These are phyloP conservation scores for Mortierella sp. DNA, from an alignment of 371 early-diverging fungal genomes.

Conservation along the genomic window DNA sequence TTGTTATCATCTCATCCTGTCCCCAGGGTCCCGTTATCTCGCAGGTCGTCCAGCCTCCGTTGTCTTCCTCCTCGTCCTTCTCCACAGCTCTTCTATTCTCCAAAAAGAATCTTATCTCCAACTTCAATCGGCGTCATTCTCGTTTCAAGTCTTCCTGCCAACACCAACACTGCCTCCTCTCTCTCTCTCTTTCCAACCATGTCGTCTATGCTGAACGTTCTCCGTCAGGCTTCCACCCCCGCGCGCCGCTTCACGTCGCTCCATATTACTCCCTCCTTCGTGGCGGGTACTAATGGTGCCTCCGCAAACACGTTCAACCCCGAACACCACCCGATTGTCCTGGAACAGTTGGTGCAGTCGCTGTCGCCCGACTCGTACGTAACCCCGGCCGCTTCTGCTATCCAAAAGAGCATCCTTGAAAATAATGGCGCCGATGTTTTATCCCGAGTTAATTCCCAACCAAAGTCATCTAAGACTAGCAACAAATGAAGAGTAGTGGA, in stretches of 20 bases:
- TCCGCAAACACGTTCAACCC: conserved; percentile 37
- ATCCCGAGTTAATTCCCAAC: not conserved
- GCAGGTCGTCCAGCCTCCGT: not conserved
- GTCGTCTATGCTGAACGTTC: conserved; percentile 56
- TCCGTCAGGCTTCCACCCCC: conserved; percentile 53
- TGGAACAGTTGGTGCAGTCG: conserved; percentile 55
- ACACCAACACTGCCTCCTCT: not conserved
- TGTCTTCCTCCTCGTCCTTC: conserved; percentile 5
- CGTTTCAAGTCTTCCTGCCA: not conserved
- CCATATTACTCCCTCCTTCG: conserved; percentile 26
- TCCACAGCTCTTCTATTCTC: conserved; percentile 5
- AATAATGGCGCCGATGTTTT: conserved; percentile 5
- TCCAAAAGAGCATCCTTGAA: conserved; percentile 31
- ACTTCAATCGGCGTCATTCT: conserved; percentile 1
- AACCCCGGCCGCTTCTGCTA: conserved; percentile 12
- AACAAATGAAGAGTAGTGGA: too few species aligned
- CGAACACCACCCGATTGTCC: conserved; percentile 55
- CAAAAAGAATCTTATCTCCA: conserved; percentile 8
- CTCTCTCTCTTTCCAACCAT: conserved; percentile 12
- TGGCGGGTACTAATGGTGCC: conserved; percentile 9
- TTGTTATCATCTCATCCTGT: not conserved
- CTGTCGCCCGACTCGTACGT: conserved; percentile 34
- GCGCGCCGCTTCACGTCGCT: conserved; percentile 56
- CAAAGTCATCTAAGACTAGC: too few species aligned
- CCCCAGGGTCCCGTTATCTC: conserved; percentile 34